Conservation (phyloP, 257 asterid genomes). For the Plectranthus barbatus region DNA sequence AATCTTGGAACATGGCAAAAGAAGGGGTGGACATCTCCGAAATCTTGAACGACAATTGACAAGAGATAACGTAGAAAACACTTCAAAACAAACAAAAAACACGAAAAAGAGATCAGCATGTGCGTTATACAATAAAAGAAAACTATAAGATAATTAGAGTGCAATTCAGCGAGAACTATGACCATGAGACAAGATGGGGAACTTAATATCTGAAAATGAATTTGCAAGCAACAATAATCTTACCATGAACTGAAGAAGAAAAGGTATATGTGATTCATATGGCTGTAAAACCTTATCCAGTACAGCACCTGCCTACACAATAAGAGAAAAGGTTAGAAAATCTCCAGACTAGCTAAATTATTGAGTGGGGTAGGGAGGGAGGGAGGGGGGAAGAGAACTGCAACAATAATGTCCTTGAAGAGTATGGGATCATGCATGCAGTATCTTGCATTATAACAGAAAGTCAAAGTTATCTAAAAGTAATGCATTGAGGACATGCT, state of each 20-base stretch:
- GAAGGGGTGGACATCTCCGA: too few relatives aligned
- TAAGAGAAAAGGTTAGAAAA: background rate
- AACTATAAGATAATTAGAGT: background rate
- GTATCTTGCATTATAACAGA: background rate
- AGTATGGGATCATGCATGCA: background rate
- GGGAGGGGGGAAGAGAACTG: background rate
- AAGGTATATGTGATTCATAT: constrained; percentile 91
- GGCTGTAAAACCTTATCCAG: constrained; percentile 70
- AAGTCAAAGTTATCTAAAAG: background rate
- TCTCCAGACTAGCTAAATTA: constrained; percentile 1
- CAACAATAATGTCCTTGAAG: background rate
- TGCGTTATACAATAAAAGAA: background rate
- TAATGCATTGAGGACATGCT: background rate
- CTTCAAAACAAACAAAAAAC: background rate
- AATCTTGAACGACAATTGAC: too few relatives aligned
- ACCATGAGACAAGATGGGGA: background rate
- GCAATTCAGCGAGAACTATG: background rate
- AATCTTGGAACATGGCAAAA: too few relatives aligned
- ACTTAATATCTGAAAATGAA: background rate
- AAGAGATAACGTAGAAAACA: background rate
- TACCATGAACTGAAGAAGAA: constrained; percentile 91
- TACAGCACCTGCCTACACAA: constrained; percentile 71
- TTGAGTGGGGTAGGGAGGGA: too few relatives aligned
- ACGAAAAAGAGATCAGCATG: background rate
- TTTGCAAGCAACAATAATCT: constrained; percentile 10